Evolutionary conservation across 352 stramenopile species (phyloP).

Genomic region (Pythium aristosporum): DNA sequence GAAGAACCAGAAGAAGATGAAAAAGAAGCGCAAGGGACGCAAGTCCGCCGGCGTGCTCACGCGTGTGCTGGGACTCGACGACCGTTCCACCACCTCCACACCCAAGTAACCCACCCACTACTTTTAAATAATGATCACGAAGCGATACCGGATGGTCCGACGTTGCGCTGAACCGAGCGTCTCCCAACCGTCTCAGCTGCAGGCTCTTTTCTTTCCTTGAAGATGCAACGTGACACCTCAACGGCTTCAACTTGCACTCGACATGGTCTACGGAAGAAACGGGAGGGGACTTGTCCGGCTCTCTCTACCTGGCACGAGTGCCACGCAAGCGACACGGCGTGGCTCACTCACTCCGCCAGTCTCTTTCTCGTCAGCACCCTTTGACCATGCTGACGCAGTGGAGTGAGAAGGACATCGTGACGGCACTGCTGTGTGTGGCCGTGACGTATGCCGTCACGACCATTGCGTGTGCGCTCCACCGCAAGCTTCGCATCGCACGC

Average conservation of each 20-base stretch:
- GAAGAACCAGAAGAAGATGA: background rate
- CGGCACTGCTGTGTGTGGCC: conserved; percentile 9
- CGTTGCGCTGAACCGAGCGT: background rate
- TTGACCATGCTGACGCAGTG: conserved; percentile 1
- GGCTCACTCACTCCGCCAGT: background rate
- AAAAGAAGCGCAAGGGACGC: conserved; percentile 6
- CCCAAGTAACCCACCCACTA: background rate
- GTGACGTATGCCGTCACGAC: conserved; percentile 10
- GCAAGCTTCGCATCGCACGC: conserved; percentile 55
- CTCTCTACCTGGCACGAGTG: background rate
- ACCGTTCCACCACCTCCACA: background rate
- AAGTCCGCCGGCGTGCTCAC: conserved; percentile 34
- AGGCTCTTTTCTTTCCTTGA: no score
- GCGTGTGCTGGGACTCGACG: conserved; percentile 27
- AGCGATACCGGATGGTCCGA: background rate
- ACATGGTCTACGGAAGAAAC: background rate
- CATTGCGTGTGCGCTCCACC: conserved; percentile 26
- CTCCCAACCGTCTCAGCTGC: background rate
- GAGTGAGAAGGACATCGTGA: conserved; percentile 9
- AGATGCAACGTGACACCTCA: background rate
- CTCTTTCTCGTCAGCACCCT: background rate
- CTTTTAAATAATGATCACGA: no score
- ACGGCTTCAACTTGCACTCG: background rate
- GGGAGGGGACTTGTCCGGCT: background rate
- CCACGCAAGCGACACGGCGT: background rate